phyloP scores from a whole-genome alignment of 73 alveolate species.

The Paramecium caudatum region DNA sequence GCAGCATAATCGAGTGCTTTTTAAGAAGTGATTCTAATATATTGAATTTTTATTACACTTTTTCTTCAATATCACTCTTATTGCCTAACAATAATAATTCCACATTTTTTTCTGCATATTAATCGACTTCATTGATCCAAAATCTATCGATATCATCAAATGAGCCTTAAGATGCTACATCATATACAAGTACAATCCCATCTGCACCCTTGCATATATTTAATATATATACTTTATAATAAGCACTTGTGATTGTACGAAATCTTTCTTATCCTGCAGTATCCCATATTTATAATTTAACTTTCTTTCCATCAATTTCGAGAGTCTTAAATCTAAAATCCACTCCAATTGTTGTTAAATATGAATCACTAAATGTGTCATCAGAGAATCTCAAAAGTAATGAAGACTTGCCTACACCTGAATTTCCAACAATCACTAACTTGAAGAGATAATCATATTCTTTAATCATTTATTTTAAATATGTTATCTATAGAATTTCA shows the following conservation, averaged over 20 bases:
- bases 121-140: slow-evolving; percentile 75
- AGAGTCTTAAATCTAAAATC: slow-evolving; percentile 83
- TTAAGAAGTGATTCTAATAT: slow-evolving; percentile 49
- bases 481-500: too few species aligned
- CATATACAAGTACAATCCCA: slow-evolving; percentile 84
- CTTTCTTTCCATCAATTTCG: slow-evolving; percentile 80
- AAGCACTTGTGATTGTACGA: slow-evolving; percentile 80
- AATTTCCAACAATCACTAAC: slow-evolving; percentile 80
- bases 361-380: slow-evolving; percentile 80
- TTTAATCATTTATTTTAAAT: too few species aligned
- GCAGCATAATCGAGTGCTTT: slow-evolving; percentile 72
- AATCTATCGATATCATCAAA: slow-evolving; percentile 72
- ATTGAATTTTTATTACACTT: neutral
- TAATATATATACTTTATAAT: slow-evolving; percentile 74
- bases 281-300: slow-evolving; percentile 85
- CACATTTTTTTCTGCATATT: slow-evolving; percentile 76
- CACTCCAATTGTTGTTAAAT: slow-evolving; percentile 85
- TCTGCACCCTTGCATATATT: slow-evolving; percentile 79
- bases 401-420: slow-evolving; percentile 87
- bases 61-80: slow-evolving; percentile 69
- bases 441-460: slow-evolving; percentile 81
- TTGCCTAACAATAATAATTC: slow-evolving; percentile 72
- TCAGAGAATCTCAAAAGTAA: slow-evolving; percentile 81
- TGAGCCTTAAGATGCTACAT: slow-evolving; percentile 57
- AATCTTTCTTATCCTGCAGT: slow-evolving; percentile 89